These are phyloP conservation scores for peach (Prunus persica) DNA, from an alignment of 306 rosid genomes.

Conservation along the genomic window Prunus_persica_NCBIv2 NC_034014.1:7151001-7151500, in stretches of 20 bases:
- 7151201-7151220: not conserved
- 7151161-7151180: not conserved
- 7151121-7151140: not conserved
- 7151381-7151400: conserved; percentile 35
- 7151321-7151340: conserved; percentile 97
- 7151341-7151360: conserved; percentile 86
- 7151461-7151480: no score
- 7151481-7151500: not conserved
- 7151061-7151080: not conserved
- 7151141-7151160: not conserved
- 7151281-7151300: conserved; percentile 87
- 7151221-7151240: conserved; percentile 49
- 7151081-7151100: not conserved
- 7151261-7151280: conserved; percentile 96
- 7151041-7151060: not conserved
- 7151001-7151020: not conserved
- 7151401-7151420: not conserved
- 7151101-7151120: not conserved
- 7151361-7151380: conserved; percentile 91
- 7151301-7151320: conserved; percentile 86
- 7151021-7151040: not conserved
- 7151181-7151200: not conserved
- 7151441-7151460: not conserved
- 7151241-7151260: conserved; percentile 94
- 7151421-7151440: not conserved